Percentiles rank a stretch among this genome's conserved stretches.
These are phyloP conservation scores for Myxozyma geophila DNA, from an alignment of 805 yeast species.

Conservation along the genomic window DNA sequence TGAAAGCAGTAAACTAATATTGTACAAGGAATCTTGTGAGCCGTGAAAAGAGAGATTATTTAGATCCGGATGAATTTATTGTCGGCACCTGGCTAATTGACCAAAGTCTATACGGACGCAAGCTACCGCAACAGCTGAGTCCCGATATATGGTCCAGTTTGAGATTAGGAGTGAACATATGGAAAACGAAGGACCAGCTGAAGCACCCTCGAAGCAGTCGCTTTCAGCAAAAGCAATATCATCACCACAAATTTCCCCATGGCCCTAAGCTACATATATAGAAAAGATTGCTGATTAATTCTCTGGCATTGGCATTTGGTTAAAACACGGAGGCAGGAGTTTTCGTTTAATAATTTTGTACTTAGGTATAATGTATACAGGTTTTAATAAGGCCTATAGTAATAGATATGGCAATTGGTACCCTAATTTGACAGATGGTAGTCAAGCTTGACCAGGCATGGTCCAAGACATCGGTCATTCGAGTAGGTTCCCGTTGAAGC, in stretches of 20 bases:
- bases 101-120: conserved; percentile 92
- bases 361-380: too few relatives aligned
- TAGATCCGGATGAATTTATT: conserved; percentile 79
- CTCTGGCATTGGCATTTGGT: not conserved
- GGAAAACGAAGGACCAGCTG: conserved; percentile 13
- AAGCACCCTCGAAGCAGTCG: conserved; percentile 14
- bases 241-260: conserved; percentile 8
- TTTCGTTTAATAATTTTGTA: not conserved
- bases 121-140: conserved; percentile 73
- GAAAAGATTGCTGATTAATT: not conserved
- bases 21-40: conserved; percentile 56
- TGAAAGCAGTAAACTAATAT: not conserved
- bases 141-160: conserved; percentile 82
- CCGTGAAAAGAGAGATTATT: conserved; percentile 62
- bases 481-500: too few relatives aligned
- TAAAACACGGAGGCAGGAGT: not conserved
- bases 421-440: too few relatives aligned
- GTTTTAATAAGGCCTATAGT: too few relatives aligned
- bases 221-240: conserved; percentile 1
- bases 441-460: too few relatives aligned
- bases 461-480: too few relatives aligned
- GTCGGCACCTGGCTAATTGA: conserved; percentile 99
- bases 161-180: conserved; percentile 45
- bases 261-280: conserved; percentile 5
- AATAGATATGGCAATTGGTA: too few relatives aligned